These are phyloP conservation scores for Skeletonema menzelii DNA, from an alignment of 108 stramenopile species.

Conservation along the genomic window DNA sequence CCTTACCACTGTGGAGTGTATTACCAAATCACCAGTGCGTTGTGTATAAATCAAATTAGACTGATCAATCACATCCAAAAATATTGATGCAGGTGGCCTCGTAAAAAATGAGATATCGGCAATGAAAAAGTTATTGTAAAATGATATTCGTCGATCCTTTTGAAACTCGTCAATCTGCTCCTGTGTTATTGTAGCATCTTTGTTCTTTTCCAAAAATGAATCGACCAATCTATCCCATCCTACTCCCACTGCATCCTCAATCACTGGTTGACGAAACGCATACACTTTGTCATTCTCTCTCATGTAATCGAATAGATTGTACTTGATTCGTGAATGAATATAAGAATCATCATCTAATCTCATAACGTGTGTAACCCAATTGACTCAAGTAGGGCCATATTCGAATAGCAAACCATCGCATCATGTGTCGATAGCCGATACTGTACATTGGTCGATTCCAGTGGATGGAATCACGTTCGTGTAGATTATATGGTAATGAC, in stretches of 20 bases:
- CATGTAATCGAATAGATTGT: conserved; percentile 80
- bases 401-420: conserved; percentile 75
- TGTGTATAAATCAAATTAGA: conserved; percentile 69
- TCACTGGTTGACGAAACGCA: conserved; percentile 69
- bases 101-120: conserved; percentile 64
- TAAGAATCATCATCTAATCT: conserved; percentile 85
- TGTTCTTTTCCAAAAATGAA: conserved; percentile 4
- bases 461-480: neutral
- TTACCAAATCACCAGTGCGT: conserved; percentile 74
- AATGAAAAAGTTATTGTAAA: conserved; percentile 84
- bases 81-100: conserved; percentile 41
- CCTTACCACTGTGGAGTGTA: conserved; percentile 73
- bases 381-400: conserved; percentile 64
- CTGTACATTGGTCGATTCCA: conserved; percentile 26
- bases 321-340: conserved; percentile 60
- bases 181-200: conserved; percentile 5
- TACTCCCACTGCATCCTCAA: conserved; percentile 59
- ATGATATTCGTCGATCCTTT: conserved; percentile 55
- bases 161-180: conserved; percentile 11
- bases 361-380: conserved; percentile 68
- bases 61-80: conserved; percentile 64
- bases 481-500: conserved; percentile 15
- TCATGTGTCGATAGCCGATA: conserved; percentile 68
- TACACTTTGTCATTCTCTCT: conserved; percentile 50
- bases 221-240: conserved; percentile 22